A percentile compares a stretch with the other conserved stretches of the same genome.
Conservation (phyloP, 1,139 yeast genomes). For the Candida glucosophila region DNA sequence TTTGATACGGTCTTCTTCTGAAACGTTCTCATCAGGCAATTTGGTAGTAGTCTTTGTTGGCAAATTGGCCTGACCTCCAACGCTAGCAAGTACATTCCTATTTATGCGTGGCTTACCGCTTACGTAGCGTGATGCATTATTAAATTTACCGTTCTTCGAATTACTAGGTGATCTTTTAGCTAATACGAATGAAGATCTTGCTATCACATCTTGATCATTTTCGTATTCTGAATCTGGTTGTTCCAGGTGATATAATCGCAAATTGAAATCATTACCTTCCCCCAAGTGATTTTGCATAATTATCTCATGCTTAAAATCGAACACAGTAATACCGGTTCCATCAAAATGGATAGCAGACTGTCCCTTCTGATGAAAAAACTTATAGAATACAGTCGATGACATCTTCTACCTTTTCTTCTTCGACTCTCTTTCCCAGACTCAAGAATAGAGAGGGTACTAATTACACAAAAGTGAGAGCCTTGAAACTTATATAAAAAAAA, state of each 20-base stretch:
- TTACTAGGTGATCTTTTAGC: conserved; percentile 73
- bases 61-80: conserved; percentile 12
- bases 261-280: conserved; percentile 76
- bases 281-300: conserved; percentile 75
- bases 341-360: conserved; percentile 80
- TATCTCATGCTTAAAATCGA: conserved; percentile 87
- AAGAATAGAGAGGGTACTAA: too few relatives aligned
- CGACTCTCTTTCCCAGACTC: too few relatives aligned
- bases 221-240: conserved; percentile 80
- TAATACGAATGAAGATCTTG: conserved; percentile 77
- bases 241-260: conserved; percentile 50
- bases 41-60: conserved; percentile 10
- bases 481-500: conserved; percentile 3
- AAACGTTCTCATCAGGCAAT: conserved; percentile 30
- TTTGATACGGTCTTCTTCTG: conserved; percentile 83
- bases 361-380: conserved; percentile 77
- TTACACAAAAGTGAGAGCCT: conserved; percentile 5
- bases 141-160: conserved; percentile 50
- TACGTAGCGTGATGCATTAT: conserved; percentile 72
- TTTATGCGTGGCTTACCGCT: conserved; percentile 69
- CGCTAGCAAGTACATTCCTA: conserved; percentile 23
- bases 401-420: conserved; percentile 21
- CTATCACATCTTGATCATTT: conserved; percentile 82
- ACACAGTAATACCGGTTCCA: conserved; percentile 93
- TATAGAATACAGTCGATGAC: conserved; percentile 88